A percentile compares a stretch with the other conserved stretches of the same genome.
These are phyloP conservation scores for Penicillium sp. DNA, from an alignment of 2,329 filamentous ascomycete genomes.

Conservation along the genomic window DNA sequence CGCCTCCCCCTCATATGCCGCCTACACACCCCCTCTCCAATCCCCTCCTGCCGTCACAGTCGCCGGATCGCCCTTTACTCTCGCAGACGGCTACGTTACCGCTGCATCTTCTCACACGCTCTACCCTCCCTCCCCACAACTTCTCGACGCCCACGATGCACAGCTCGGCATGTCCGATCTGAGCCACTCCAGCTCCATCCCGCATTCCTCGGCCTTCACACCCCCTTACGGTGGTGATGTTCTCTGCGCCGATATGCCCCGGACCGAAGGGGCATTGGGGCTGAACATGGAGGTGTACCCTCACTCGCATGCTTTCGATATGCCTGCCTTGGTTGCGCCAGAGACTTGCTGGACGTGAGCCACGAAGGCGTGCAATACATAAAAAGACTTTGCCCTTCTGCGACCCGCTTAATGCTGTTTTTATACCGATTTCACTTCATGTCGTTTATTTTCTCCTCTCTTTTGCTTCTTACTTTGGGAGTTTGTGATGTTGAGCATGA, in stretches of 20 bases:
- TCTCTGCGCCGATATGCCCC: constrained; percentile 33
- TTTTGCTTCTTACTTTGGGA: background rate
- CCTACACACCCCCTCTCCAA: constrained; percentile 46
- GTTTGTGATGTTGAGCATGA: constrained; percentile 18
- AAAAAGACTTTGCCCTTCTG: background rate
- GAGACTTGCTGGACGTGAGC: constrained; percentile 40
- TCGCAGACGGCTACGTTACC: constrained; percentile 36
- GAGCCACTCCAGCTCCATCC: constrained; percentile 32
- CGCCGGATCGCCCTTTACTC: constrained; percentile 41
- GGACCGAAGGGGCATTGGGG: constrained; percentile 29
- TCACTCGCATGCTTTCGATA: constrained; percentile 35
- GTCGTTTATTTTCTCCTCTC: background rate
- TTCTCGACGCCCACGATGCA: constrained; percentile 39
- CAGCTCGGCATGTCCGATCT: constrained; percentile 33
- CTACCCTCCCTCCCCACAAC: constrained; percentile 40
- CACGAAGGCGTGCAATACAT: background rate
- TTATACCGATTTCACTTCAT: background rate
- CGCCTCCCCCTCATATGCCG: constrained; percentile 39
- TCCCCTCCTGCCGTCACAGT: constrained; percentile 43
- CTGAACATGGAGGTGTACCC: constrained; percentile 37
- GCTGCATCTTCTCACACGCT: constrained; percentile 38
- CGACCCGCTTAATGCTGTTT: constrained; percentile 6
- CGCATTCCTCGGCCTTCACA: constrained; percentile 42
- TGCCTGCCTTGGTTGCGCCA: constrained; percentile 38
- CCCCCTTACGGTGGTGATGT: constrained; percentile 41